Evolutionary conservation across 2,329 filamentous ascomycete species (phyloP).

Genomic region (Shiraia sp.): DNA sequence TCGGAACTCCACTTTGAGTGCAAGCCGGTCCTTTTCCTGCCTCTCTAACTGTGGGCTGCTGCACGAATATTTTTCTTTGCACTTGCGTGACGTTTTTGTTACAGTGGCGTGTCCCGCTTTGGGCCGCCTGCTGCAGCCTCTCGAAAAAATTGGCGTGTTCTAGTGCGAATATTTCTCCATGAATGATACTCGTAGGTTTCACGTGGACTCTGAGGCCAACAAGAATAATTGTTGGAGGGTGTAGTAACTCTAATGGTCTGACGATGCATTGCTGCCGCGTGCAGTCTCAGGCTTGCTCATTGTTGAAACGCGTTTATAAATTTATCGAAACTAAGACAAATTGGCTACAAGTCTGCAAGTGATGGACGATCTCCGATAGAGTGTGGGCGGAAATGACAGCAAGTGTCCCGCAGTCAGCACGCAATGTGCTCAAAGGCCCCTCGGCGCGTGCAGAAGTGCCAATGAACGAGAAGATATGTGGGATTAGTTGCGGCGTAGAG

Average conservation of each 20-base stretch:
- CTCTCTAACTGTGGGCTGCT: slow-evolving; percentile 24
- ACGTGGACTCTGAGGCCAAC: too few relatives aligned
- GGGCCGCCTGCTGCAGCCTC: slow-evolving; percentile 3
- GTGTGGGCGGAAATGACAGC: too few relatives aligned
- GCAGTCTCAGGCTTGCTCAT: too few relatives aligned
- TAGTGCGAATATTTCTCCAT: too few relatives aligned
- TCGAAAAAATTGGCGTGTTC: slow-evolving; percentile 2
- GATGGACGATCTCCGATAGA: too few relatives aligned
- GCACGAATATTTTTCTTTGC: slow-evolving; percentile 31
- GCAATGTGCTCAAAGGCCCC: slow-evolving; percentile 11
- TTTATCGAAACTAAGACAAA: too few relatives aligned
- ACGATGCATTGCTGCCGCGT: too few relatives aligned
- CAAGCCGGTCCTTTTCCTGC: slow-evolving; percentile 11
- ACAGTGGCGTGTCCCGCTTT: slow-evolving; percentile 10
- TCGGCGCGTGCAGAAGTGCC: slow-evolving; percentile 28
- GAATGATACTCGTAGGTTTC: too few relatives aligned
- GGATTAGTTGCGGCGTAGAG: slow-evolving; percentile 33
- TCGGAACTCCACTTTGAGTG: slow-evolving; percentile 24
- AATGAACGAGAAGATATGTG: slow-evolving; percentile 26
- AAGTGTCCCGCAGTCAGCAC: slow-evolving; percentile 8
- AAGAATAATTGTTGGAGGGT: too few relatives aligned
- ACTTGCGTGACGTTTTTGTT: slow-evolving; percentile 27
- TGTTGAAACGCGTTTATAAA: too few relatives aligned
- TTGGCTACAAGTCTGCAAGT: too few relatives aligned
- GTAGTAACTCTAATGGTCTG: too few relatives aligned